Base-by-base conservation (phyloP, 1,139 yeast genomes). In the Groenewaldozyma auringiensis region DNA sequence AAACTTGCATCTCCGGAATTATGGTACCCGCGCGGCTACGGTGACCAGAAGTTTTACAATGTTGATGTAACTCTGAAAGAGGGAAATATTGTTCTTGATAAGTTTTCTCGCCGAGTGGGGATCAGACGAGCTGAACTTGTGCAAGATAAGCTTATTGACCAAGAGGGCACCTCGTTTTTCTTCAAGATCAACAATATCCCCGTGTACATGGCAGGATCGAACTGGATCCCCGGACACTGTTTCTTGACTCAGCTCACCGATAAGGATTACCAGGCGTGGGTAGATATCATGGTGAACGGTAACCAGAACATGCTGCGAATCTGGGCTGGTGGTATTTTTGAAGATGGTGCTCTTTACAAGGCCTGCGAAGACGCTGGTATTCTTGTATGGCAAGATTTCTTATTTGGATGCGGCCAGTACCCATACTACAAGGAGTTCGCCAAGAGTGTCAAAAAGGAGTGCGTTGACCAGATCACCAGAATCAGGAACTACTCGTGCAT, bases 361-460 rank as follows among this genome's bases (percentile, higher is more conserved):
- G 67, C 64, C 49, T 73, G 78, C 57, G 78, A 73, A 49, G 48
- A 65, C 21, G 50, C 62, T 1, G 78, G 78, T 2, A 51, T 73
- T 18, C 42, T 73, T 51, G 69, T 73, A 6, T 73, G 76, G 75
- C 78, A 73, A 45, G 78, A 73, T 54, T 72, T 73, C 52, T 71
- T 73, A 76, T 73, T 74, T 64, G 76, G 75, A 3, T 74, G 78
- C 58, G 78, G 75, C 1, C 70, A 68, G 41, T 74, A 74, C 48
- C 78, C 78, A 2, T 58, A 62, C 47, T 51, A 60, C 41, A 43
- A 50, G 13, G 52, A 50, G 22, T 69, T 67, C 47, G 51, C 66
- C 16, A 56, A 57, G 2, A 54, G 53, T 35, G 73, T 73, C 2
- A 43, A 53, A 1, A 51, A 55, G 27, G 78, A 73, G 51, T 63